Evolutionary conservation across 192 early-diverging fungal species (phyloP), one percentile per base, ranked within the genome.

Genomic region (Spinellus fusiger): DNA sequence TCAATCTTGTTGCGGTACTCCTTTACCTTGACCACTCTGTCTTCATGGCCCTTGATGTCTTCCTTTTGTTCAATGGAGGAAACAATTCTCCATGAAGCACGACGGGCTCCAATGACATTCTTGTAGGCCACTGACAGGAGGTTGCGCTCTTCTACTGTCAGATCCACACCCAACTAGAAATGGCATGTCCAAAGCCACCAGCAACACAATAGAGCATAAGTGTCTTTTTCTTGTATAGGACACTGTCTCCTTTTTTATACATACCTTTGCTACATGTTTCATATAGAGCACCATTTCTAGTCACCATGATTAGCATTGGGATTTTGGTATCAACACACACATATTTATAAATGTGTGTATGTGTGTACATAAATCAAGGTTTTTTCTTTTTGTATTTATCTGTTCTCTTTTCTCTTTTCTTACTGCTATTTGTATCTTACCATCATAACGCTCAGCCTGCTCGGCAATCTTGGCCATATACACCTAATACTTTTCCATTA

Each of bases 391-490:
- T 49, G 5, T 15, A 6, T 15, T 49, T 49, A 5, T 18, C 12
- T 49, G 5, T 49, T 49, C 5, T 49, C 18, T 26, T 2, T 59
- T 28, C 48, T 47, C 40, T 18, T 9, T 3, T 4, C 29, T 13
- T 28, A 5, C 28, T 2, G 20, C 28, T 52, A 35, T 61, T n/a
- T 10, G 47, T 29, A 40, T 54, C 56, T 73, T 84, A 96, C 94
- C 94, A 75, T 98, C 95, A 77, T 98, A 98, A 69, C 95, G 88
- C 82, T 98, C 95, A 64, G 95, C 95, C 79, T 98, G 95, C 84
- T 98, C 95, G 66, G 94, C 89, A 73, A 98, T 89, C 89, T 96
- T 96, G 80, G 95, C 95, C 86, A 94, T 92, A 86, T 94, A 98
- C 60, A 98, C 95, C 74, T 87, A 68, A 26, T 13, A 49, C 18